phyloP scores from a whole-genome alignment of 176 grass and related monocot species.

The Stipa capillata region DNA sequence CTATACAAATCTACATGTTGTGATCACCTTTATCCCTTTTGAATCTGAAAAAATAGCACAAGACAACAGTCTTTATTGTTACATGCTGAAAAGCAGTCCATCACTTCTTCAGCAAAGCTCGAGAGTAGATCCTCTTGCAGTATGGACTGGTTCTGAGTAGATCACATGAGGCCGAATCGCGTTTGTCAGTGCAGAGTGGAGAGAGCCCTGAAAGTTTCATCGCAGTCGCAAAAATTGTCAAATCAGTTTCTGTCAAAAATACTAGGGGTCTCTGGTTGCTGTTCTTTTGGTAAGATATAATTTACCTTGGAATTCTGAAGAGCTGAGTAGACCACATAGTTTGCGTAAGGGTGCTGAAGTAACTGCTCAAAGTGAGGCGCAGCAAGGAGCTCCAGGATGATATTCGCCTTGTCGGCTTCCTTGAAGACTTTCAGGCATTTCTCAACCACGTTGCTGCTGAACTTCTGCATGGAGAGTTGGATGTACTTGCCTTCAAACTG shows the following conservation, averaged over 20 bases:
- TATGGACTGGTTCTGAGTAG: slow-evolving; percentile 66
- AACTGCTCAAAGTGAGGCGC: slow-evolving; percentile 55
- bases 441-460: slow-evolving; percentile 96
- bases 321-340: slow-evolving; percentile 90
- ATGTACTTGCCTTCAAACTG: slow-evolving; percentile 69
- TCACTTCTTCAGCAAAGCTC: slow-evolving; percentile 55
- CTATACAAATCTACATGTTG: slow-evolving; percentile 37
- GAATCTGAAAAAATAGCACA: slow-evolving; percentile 17
- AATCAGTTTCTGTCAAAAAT: not conserved
- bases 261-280: not conserved
- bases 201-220: slow-evolving; percentile 46
- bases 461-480: slow-evolving; percentile 78
- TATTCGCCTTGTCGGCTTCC: slow-evolving; percentile 47
- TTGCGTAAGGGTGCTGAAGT: slow-evolving; percentile 79
- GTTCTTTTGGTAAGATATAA: not conserved
- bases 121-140: slow-evolving; percentile 85
- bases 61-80: slow-evolving; percentile 29
- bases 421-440: slow-evolving; percentile 78
- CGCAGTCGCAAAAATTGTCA: not conserved
- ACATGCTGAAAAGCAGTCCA: slow-evolving; percentile 7
- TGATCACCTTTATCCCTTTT: slow-evolving; percentile 25
- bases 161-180: slow-evolving; percentile 61
- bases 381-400: slow-evolving; percentile 64
- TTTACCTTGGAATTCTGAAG: slow-evolving; percentile 78
- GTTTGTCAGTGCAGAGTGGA: slow-evolving; percentile 42